These are phyloP conservation scores for Fragaria ananassa DNA, from an alignment of 306 rosid genomes.

Conservation along the genomic window DNA sequence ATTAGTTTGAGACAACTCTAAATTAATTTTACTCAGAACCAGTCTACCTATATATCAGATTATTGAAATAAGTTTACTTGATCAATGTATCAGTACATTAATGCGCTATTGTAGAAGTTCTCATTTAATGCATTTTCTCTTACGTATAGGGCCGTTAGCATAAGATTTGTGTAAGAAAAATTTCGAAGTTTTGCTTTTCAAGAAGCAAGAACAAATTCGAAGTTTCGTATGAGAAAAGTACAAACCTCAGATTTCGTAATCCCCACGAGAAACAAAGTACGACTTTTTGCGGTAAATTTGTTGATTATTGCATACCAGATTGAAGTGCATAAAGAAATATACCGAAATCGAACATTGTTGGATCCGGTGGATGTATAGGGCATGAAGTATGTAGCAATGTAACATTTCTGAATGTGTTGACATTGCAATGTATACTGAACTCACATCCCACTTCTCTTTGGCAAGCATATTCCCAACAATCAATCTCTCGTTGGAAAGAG, in stretches of 20 bases:
- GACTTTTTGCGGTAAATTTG: neutral
- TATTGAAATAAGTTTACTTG: too few species aligned
- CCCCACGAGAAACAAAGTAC: neutral
- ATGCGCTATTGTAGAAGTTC: too few species aligned
- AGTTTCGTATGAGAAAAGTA: neutral
- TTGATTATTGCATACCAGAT: neutral
- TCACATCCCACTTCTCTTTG: neutral
- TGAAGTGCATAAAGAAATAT: neutral
- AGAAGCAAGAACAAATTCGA: neutral
- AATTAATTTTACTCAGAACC: too few species aligned
- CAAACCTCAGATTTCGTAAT: neutral
- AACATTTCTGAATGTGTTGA: neutral
- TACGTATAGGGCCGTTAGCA: too few species aligned
- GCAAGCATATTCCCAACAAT: constrained; percentile 12
- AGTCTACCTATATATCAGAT: too few species aligned
- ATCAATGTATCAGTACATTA: too few species aligned
- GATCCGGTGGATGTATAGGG: constrained; percentile 1
- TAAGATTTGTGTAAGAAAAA: too few species aligned
- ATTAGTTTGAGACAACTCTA: too few species aligned
- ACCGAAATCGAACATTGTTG: neutral
- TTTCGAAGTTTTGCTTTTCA: neutral
- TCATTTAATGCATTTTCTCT: too few species aligned
- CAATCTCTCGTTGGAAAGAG: neutral
- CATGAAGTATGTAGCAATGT: neutral
- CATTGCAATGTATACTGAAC: neutral